Base-by-base conservation (phyloP, 192 early-diverging fungal genomes). In the Rhizophlyctis rosea region DNA sequence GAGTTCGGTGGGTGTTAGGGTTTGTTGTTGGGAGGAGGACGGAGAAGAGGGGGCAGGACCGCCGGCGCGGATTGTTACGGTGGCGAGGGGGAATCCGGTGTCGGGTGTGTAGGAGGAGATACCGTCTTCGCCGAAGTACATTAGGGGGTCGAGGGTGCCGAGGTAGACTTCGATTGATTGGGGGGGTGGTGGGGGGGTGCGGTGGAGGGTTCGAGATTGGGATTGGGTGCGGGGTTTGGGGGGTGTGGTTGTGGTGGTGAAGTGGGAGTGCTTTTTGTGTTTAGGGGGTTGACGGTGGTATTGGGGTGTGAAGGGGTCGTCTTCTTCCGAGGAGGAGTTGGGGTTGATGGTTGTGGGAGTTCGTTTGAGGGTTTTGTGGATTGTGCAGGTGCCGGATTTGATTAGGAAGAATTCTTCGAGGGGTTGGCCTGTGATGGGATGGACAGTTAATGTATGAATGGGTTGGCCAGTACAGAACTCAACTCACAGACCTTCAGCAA, bases 41-140 rank as follows among this genome's bases (percentile, higher is more conserved):
- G 29, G 69, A 13, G 51, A 34, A 27, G 57, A 25, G 29, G 48
- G 39, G 48, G 51, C 28, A 13, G 29, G 30, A 30, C 13, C 14
- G 21, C 4, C 61, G 5, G 49, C 21, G 35, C 36, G 27, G 11
- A 27, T 28, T 54, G 27, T 48, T 5, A 44, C 21, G 16, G 31
- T 4, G 7, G 27, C 18, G 13, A 50, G 21, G 50, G 50, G 34
- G 25, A 51, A 11, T 3, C 28, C 25, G 49, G 7, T 16, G 16
- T 51, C 27, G n/a, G 59, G 55, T 23, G 24, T 18, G 30, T 32
- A 50, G 16, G 21, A 21, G n/a, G 71, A 50, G 14, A 75, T 61
- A 29, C 50, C 67, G n/a, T 65, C 66, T 53, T 78, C 65, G 7
- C 74, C 76, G 60, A 78, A 76, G 55, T 77, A 78, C 16, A 49